phyloP scores from a whole-genome alignment of 805 yeast genomes.

The Metschnikowia arizonensis region DNA sequence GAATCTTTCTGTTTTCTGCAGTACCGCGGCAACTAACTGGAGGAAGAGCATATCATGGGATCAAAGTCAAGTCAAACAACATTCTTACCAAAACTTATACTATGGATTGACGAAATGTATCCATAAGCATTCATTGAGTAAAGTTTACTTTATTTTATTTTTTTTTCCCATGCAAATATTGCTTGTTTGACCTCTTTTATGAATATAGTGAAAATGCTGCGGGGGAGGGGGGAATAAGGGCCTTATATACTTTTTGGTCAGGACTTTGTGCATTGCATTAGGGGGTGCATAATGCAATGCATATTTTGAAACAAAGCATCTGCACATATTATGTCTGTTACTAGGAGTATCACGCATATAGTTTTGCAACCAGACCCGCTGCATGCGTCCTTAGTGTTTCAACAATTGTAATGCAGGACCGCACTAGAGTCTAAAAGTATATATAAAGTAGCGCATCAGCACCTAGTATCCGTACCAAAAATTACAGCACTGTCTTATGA shows the following conservation, averaged over 20 bases:
- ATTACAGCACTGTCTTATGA: background rate
- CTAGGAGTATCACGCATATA: background rate
- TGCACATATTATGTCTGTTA: background rate
- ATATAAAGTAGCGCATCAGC: conserved; percentile 3
- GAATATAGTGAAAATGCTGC: background rate
- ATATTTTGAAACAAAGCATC: background rate
- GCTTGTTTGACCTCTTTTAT: background rate
- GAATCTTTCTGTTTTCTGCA: background rate
- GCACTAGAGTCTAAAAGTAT: background rate
- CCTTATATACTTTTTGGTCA: background rate
- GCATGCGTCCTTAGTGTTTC: background rate
- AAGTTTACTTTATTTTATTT: no score
- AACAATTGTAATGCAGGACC: background rate
- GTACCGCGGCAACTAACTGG: conserved; percentile 1
- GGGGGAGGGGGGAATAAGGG: background rate
- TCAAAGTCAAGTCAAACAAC: background rate
- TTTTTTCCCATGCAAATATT: no score
- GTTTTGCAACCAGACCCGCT: conserved; percentile 1
- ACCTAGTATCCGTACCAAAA: background rate
- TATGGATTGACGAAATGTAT: no score
- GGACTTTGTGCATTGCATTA: background rate
- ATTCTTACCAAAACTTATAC: background rate
- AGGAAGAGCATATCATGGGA: background rate
- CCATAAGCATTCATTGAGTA: no score
- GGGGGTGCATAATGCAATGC: background rate